Conservation (phyloP, 1,284 basidiomycete species). For the Marasmius sp. region DNA sequence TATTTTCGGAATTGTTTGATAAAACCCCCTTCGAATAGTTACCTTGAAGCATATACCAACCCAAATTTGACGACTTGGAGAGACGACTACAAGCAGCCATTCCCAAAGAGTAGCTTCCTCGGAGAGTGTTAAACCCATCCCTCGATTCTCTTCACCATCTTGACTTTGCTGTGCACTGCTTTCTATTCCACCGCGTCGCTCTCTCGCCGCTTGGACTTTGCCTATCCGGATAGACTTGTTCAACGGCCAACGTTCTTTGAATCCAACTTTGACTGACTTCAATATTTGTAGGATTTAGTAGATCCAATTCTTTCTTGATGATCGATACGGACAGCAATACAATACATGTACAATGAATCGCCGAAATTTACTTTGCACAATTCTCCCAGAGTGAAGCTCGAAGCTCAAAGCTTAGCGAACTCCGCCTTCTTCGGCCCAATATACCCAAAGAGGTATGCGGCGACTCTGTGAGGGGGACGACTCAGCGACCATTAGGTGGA, state of each 20-base stretch:
- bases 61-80: slow-evolving; percentile 61
- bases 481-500: not conserved
- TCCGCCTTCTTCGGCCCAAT: slow-evolving; percentile 9
- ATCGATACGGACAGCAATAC: not conserved
- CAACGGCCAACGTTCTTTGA: too few relatives aligned
- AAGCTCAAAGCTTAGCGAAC: slow-evolving; percentile 6
- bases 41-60: slow-evolving; percentile 52
- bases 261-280: too few relatives aligned
- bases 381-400: not conserved
- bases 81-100: slow-evolving; percentile 56
- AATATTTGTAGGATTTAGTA: too few relatives aligned
- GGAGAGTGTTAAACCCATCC: slow-evolving; percentile 45
- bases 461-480: slow-evolving; percentile 1
- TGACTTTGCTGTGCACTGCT: not conserved
- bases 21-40: slow-evolving; percentile 30
- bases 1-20: not conserved
- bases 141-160: not conserved
- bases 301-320: not conserved
- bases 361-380: not conserved
- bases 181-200: not conserved
- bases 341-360: not conserved
- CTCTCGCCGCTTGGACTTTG: not conserved
- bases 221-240: too few relatives aligned
- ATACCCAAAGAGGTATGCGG: slow-evolving; percentile 9
- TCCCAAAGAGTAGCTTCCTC: slow-evolving; percentile 59